Percentiles rank a stretch among this genome's conserved stretches.
Evolutionary conservation across 179 eudicot species (phyloP).

Genomic region (Actinidia chinensis): DNA sequence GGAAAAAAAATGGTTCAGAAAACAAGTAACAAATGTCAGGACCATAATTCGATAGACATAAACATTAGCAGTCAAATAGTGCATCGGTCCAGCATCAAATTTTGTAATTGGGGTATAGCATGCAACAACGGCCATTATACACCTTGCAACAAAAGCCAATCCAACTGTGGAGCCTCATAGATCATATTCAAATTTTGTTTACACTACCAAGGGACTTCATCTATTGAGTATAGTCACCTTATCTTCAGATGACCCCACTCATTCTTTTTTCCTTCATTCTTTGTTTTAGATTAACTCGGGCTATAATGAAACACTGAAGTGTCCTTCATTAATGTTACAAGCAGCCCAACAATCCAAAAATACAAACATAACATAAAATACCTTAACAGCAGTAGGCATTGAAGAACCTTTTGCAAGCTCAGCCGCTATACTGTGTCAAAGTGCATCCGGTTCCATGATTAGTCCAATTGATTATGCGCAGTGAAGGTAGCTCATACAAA

Average conservation of each 20-base stretch:
- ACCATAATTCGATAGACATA: not conserved
- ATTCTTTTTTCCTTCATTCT: too few species aligned
- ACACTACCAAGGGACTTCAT: too few species aligned
- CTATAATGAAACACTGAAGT: too few species aligned
- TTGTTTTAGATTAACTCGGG: too few species aligned
- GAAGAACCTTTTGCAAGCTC: conserved; percentile 85
- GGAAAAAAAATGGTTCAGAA: not conserved
- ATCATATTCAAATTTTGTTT: not conserved
- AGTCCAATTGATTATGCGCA: conserved; percentile 65
- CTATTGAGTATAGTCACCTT: too few species aligned
- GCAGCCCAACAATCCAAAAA: too few species aligned
- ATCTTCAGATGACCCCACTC: too few species aligned
- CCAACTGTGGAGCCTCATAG: too few species aligned
- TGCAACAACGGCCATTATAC: too few species aligned
- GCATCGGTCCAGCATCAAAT: not conserved
- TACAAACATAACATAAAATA: conserved; percentile 17
- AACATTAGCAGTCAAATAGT: not conserved
- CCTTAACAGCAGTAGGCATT: conserved; percentile 84
- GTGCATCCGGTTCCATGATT: conserved; percentile 98
- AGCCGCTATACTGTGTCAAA: conserved; percentile 95
- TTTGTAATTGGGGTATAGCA: not conserved
- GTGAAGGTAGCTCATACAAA: conserved; percentile 65
- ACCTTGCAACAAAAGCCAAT: too few species aligned
- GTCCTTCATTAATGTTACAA: too few species aligned
- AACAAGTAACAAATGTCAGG: not conserved